A percentile compares a stretch with the other conserved stretches of the same genome.
phyloP scores from a whole-genome alignment of 805 yeast genomes.

The Torulaspora delbrueckii region DNA sequence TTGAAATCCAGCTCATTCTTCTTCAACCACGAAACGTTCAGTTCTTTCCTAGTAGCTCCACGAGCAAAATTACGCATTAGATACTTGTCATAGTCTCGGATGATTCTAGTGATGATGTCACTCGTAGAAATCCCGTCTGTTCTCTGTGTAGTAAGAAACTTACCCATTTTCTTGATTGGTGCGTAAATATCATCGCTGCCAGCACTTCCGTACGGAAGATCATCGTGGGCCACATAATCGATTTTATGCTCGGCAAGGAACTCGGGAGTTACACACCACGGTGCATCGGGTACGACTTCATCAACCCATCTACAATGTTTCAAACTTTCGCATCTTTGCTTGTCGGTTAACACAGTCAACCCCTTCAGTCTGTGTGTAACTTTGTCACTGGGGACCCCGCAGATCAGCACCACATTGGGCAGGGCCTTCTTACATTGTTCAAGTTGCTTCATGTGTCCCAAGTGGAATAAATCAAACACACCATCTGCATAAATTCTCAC shows the following conservation, averaged over 20 bases:
- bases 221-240: constrained; percentile 98
- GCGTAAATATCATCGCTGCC: constrained; percentile 88
- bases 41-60: constrained; percentile 94
- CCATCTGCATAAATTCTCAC: constrained; percentile 97
- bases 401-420: constrained; percentile 76
- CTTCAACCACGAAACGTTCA: constrained; percentile 95
- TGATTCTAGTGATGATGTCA: constrained; percentile 91
- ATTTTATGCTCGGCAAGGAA: constrained; percentile 74
- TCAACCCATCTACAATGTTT: constrained; percentile 97
- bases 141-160: constrained; percentile 90
- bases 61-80: constrained; percentile 95
- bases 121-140: constrained; percentile 96
- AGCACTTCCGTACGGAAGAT: constrained; percentile 86
- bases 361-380: constrained; percentile 93
- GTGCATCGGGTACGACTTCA: constrained; percentile 90
- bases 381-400: constrained; percentile 86
- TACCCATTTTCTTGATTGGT: constrained; percentile 86
- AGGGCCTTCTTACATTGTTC: constrained; percentile 95
- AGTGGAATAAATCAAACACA: constrained; percentile 90
- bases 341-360: constrained; percentile 81
- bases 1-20: constrained; percentile 93
- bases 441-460: constrained; percentile 96
- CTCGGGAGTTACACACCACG: constrained; percentile 88
- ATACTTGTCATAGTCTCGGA: constrained; percentile 93
- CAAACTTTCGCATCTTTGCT: constrained; percentile 86